Base-by-base conservation (phyloP, 2,329 filamentous ascomycete genomes). In the Blumeriella jaapii region DNA sequence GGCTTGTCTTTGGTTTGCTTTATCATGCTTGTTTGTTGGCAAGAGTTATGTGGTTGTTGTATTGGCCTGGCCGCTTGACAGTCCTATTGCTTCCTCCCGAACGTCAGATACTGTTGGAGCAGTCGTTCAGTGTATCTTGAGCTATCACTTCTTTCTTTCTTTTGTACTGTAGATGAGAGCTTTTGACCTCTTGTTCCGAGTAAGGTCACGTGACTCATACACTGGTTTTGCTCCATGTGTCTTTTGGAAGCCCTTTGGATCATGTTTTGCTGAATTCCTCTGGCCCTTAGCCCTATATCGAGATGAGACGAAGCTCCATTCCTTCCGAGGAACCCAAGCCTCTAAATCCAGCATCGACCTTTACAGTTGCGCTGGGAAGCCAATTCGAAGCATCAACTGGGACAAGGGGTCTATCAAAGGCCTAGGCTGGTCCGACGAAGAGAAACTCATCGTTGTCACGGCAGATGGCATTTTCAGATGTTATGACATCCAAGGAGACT, bases 391-490 rank as follows among this genome's bases (percentile, higher is more conserved):
- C 55, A 85, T 95, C 47, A 74, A 81, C 56, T 96, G 89, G 87
- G 89, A 96, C 51, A 84, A 87, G 61, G 84, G 84, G 29, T 67
- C 77, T 3, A 83, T 98, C 54, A 82, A 79, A 57, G 86, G 84
- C 2, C 68, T 98, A 13, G 91, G 91, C 20, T 98, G 91, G 91
- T 94, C 87, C 13, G 89, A 94, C 53, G 85, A 95, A 46, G 91
- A 98, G 65, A 81, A 82, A 55, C 69, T 98, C 29, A 65, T 98
- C 3, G 81, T 95, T 0, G 77, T 96, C 33, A 84, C 86, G 7
- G 74, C 82, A 34, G 89, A 98, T 54, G 91, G 91, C 15, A 89
- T 78, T 1, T 89, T 96, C 27, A 72, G 87, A 41, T 91, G 85
- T 58, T 77, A 86, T 56, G 83, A 91, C 53, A 64, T 98, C n/a